Base-by-base conservation (phyloP, 805 yeast species). In the Ogataea trehalophila region DNA sequence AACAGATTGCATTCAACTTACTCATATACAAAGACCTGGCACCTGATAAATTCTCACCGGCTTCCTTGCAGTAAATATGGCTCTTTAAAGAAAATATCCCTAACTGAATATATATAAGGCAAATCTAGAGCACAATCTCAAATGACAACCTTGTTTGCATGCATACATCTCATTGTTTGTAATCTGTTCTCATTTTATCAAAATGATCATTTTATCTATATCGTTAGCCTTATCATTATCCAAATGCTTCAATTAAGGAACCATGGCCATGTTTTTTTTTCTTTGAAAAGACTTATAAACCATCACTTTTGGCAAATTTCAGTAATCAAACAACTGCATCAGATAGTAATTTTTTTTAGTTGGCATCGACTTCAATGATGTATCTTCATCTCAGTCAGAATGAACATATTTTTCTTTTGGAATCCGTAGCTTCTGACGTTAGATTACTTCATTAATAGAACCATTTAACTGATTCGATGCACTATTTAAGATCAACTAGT, bases 161-260 rank as follows among this genome's bases (percentile, higher is more conserved):
- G 88, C 68, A 62, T 84, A 88, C 68, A 85, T 69, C 23, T 72
- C 75, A 63, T 85, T 91, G 61, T 85, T 92, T 4, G 76, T 69
- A 47, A 85, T 76, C 4, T 60, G 57, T 62, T 82, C 75, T 59
- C 77, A 84, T 65, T 85, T 92, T 26, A 85, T 74, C 0, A 92
- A 91, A 53, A 83, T 84, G 48, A 85, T 80, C 5, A 80, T 80
- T 59, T 83, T 87, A 63, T 85, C 91, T 58, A 70, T 74, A 0
- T 89, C 89, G 56, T 81, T 86, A 17, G 76, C 87, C 58, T 85
- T 92, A 59, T 85, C 94, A 22, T 89, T 89, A 57, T 81, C 79
- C 33, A 66, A 56, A 58, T 85, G 91, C 42, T 68, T 61, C n/a
- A 2, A 79, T 74, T 57, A 80, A 83, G 1, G 89, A 86, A 23